These are phyloP conservation scores for Zostera marina DNA, from an alignment of 116 monocot species.

Conservation along the genomic window DNA sequence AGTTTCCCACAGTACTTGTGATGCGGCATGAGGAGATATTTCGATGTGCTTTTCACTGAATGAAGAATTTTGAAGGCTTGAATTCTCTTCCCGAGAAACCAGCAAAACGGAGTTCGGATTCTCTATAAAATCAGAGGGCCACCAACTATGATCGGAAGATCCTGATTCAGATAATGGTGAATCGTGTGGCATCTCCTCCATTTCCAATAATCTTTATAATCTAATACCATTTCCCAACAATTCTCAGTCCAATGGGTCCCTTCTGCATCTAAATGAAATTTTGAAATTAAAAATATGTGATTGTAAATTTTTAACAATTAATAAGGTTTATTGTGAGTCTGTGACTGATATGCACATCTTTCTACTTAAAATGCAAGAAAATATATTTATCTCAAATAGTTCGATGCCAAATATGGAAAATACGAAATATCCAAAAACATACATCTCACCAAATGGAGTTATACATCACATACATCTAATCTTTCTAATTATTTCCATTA, in stretches of 20 bases:
- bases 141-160: constrained; percentile 31
- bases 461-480: too few species aligned
- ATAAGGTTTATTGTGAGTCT: neutral
- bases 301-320: too few species aligned
- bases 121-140: constrained; percentile 29
- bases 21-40: constrained; percentile 41
- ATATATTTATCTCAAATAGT: too few species aligned
- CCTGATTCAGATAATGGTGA: constrained; percentile 31
- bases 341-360: neutral
- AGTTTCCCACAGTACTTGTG: constrained; percentile 82
- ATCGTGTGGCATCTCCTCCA: constrained; percentile 37
- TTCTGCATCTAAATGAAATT: neutral
- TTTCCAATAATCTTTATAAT: constrained; percentile 20
- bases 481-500: too few species aligned
- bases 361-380: too few species aligned
- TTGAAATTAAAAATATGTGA: neutral
- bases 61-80: constrained; percentile 5
- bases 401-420: too few species aligned
- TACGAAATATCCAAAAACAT: too few species aligned
- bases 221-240: constrained; percentile 22
- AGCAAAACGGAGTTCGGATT: constrained; percentile 32
- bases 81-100: constrained; percentile 14
- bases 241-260: constrained; percentile 14
- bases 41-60: constrained; percentile 15
- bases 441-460: too few species aligned